A percentile compares a stretch with the other conserved stretches of the same genome.
Conservation (phyloP, 2,329 filamentous ascomycete species). For the Ophiostoma australiae region DNA sequence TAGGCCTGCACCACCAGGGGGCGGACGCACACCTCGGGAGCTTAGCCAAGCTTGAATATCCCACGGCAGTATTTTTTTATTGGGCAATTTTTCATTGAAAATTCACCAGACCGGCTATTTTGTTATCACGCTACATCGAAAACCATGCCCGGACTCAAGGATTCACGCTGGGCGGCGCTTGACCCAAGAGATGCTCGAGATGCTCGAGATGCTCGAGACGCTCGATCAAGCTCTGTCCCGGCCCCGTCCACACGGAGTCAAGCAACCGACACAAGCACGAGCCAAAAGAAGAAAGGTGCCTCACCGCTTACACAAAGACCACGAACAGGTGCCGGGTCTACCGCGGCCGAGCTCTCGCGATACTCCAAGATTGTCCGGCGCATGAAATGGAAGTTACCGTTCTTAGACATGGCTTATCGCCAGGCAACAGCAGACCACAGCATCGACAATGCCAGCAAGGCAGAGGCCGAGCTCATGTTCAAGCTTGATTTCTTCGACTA, state of each 20-base stretch:
- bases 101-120: not conserved
- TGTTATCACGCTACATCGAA: not conserved
- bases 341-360: constrained; percentile 45
- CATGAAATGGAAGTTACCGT: constrained; percentile 59
- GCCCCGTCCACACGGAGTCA: not conserved
- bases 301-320: not conserved
- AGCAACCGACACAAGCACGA: not conserved
- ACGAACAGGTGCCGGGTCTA: not conserved
- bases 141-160: constrained; percentile 20
- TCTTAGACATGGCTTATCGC: constrained; percentile 53
- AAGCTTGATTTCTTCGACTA: constrained; percentile 76
- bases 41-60: not conserved
- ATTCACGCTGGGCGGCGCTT: constrained; percentile 24
- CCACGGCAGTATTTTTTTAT: not conserved
- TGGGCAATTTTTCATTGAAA: not conserved
- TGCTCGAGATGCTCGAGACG: constrained; percentile 14
- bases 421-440: constrained; percentile 36
- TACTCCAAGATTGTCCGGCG: constrained; percentile 58
- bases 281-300: not conserved
- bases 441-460: constrained; percentile 31
- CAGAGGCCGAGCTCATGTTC: constrained; percentile 62
- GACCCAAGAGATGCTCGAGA: constrained; percentile 13
- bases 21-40: not conserved
- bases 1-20: not conserved
- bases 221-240: constrained; percentile 23